Base-by-base conservation (phyloP, 768 basidiomycete genomes). In the Tricholoma furcatifolium region DNA sequence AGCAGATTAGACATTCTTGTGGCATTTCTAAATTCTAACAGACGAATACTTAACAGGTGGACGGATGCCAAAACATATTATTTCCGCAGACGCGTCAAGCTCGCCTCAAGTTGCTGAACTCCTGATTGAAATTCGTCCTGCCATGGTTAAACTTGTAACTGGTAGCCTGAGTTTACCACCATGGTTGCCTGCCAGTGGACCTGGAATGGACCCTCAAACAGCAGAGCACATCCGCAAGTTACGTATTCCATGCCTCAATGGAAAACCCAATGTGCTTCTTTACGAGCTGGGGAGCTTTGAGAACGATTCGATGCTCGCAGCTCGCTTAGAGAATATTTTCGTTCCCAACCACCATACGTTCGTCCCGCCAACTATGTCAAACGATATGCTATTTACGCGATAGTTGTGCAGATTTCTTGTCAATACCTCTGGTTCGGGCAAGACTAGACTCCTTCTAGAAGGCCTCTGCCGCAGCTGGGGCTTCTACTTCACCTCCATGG, bases 351-450 rank as follows among this genome's bases (percentile, higher is more conserved):
- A 69, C 42, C 74, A 75, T 54, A 75, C 74, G 73, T 76, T 43
- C 53, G 74, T 68, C 10, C 43, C 34, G 32, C 23, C 2, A 15
- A 20, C 15, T 23, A 8, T 21, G 39, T n/a, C 11, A 27, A 0
- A 31, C 43, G 34, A 12, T 42, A 27, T 43, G 46, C 45, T 34
- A 52, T 44, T 34, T 20, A 49, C 21, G 35, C 5, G 15, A 2
- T 32, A 43, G 32, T 50, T 27, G 17, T 50, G 5, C 39, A 76
- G 74, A 12, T 73, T 76, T 50, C 67, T 78, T 15, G 73, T 78
- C 27, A 78, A 78, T 42, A 78, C 77, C 0, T 78, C 76, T 20
- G 76, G 76, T 7, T 76, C 76, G 2, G 75, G 76, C 17, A 78
- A 78, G 56, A 77, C 75, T 1, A 64, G 75, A 30, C 65, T 76